Percentiles rank a stretch among this genome's conserved stretches.
These are phyloP conservation scores for Crithidia acanthocephali DNA, from an alignment of 208 protist species.

Conservation along the genomic window DNA sequence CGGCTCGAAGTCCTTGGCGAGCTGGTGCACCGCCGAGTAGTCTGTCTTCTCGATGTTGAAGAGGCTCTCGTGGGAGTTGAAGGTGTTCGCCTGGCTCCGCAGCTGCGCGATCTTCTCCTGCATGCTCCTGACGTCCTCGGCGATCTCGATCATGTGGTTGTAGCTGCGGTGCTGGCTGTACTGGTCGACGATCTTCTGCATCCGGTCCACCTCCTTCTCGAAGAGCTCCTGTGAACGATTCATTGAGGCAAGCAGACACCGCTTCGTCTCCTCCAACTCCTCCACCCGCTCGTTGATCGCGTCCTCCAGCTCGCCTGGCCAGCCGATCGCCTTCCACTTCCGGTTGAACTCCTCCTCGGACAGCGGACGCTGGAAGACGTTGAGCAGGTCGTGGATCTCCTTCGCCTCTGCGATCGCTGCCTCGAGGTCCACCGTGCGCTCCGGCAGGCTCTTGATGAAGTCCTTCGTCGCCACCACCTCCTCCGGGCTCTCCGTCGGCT, in stretches of 20 bases:
- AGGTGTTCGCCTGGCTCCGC: constrained; percentile 88
- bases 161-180: constrained; percentile 93
- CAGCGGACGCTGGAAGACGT: constrained; percentile 90
- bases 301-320: constrained; percentile 91
- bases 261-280: constrained; percentile 93
- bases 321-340: constrained; percentile 92
- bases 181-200: constrained; percentile 75
- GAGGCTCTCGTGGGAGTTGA: constrained; percentile 95
- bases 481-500: constrained; percentile 84
- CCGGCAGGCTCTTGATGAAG: constrained; percentile 90
- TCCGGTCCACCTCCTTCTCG: constrained; percentile 69
- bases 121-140: constrained; percentile 85
- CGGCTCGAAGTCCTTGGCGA: constrained; percentile 96
- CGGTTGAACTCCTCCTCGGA: constrained; percentile 94
- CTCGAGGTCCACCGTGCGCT: constrained; percentile 88
- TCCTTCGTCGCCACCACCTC: constrained; percentile 90
- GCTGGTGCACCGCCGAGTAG: constrained; percentile 88
- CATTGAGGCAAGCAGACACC: constrained; percentile 82
- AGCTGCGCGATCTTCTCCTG: constrained; percentile 87
- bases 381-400: constrained; percentile 89
- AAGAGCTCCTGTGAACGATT: constrained; percentile 88
- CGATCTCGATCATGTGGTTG: constrained; percentile 86
- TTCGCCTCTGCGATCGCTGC: constrained; percentile 70
- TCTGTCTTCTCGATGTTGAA: constrained; percentile 95
- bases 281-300: constrained; percentile 90